These are phyloP conservation scores for Cladosporium halotolerans DNA, from an alignment of 2,329 filamentous ascomycete species.

Conservation along the genomic window DNA sequence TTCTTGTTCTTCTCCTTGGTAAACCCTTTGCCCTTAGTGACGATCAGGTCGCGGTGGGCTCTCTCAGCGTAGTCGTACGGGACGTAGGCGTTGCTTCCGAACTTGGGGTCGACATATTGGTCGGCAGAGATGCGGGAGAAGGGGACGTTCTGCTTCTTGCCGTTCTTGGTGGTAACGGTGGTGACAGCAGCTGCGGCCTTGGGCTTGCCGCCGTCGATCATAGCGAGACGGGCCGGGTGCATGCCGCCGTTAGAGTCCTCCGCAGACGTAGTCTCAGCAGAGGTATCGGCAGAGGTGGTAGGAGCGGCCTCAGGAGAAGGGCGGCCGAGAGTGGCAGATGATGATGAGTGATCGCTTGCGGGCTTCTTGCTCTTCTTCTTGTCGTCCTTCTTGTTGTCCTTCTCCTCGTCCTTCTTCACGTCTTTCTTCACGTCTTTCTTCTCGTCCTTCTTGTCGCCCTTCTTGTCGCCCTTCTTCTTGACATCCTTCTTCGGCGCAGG, in stretches of 20 bases:
- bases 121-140: conserved; percentile 73
- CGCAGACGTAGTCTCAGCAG: conserved; percentile 18
- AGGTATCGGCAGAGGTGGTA: neutral
- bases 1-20: conserved; percentile 99
- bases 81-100: conserved; percentile 74
- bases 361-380: conserved; percentile 32
- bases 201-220: conserved; percentile 8
- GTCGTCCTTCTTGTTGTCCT: conserved; percentile 19
- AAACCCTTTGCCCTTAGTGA: conserved; percentile 93
- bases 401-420: neutral
- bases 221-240: conserved; percentile 32
- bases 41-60: conserved; percentile 79
- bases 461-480: conserved; percentile 12
- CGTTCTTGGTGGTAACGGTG: conserved; percentile 23
- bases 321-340: conserved; percentile 29
- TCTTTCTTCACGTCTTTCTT: neutral
- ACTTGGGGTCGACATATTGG: conserved; percentile 60
- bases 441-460: conserved; percentile 14
- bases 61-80: conserved; percentile 82
- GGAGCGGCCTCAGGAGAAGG: conserved; percentile 12
- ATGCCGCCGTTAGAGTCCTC: conserved; percentile 33
- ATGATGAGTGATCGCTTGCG: conserved; percentile 32
- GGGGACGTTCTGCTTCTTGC: conserved; percentile 56
- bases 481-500: conserved; percentile 12
- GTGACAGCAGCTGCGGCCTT: conserved; percentile 2